Base-by-base conservation (phyloP, 2,329 filamentous ascomycete species). In the Ascochyta viciae-villosae region DNA sequence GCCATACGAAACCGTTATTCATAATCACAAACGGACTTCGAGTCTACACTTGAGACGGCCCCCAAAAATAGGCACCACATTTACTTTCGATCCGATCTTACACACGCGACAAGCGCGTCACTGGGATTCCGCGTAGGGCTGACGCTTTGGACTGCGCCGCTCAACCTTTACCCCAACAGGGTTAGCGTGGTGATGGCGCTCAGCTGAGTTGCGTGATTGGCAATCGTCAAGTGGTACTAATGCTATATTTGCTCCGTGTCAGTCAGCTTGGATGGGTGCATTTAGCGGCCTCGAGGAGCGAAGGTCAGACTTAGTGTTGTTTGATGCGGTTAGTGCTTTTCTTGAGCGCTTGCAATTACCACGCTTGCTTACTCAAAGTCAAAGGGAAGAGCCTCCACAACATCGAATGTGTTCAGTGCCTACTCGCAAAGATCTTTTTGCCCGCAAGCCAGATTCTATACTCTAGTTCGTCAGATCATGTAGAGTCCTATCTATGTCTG, bases 61-160 rank as follows among this genome's bases (percentile, higher is more conserved):
- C 62, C 67, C 62, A 67, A 71, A 69, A 70, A 71, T 71, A 71
- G 67, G 27, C 54, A 54, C 54, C 55, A 43, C 52, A 31, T 37
- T 34, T 50, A 3, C 31, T 16, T 15, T 37, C 37, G 50, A 54
- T 57, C 51, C 37, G 22, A 54, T 56, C 49, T 49, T 35, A 50
- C 61, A 71, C 60, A 52, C 68, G 68, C 68, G 65, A 68, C 54
- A 70, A 60, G 50, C 68, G 68, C 67, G 62, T 26, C 24, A 31
- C 34, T 41, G 54, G 44, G 31, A 48, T 56, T 33, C 38, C 39
- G 61, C 40, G 50, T 68, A 70, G 64, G 65, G 66, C 68, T 71
- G 68, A 67, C 66, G 50, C 50, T 42, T 51, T 39, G 42, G 31
- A 49, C 57, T 63, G 57, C 61, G 61, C 54, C 60, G 54, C 53